Base-by-base conservation (phyloP, 2,329 filamentous ascomycete species). In the Madurella fahalii region DNA sequence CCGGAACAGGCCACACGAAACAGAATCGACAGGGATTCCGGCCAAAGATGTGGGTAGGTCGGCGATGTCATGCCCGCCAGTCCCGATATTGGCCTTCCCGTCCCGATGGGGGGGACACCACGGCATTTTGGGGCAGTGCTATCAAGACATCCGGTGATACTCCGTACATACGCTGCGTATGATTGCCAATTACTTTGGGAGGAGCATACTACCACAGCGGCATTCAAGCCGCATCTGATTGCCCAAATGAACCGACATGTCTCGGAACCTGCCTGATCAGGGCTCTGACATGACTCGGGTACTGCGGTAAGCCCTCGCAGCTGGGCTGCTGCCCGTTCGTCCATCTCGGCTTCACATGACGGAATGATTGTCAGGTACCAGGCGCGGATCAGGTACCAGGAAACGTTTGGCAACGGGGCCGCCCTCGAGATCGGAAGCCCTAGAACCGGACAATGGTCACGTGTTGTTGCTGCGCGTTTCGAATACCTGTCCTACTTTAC, bases 341-440 rank as follows among this genome's bases (percentile, higher is more conserved):
- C 25, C 25, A 25, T 25, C 25, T 7, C 25, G 25, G 25, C 13
- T 37, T 11, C 34, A 37, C 43, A 46, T 53, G 51, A 45, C 51
- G 8, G 18, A 34, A 46, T 44, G 53, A 58, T 58, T 49, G 50
- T 54, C 53, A 58, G 57, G 57, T 48, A 58, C 57, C 47, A 47
- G 50, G 20, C 46, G 57, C 57, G 50, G 56, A 58, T 58, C 50
- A 58, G 56, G 52, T 45, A 55, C 56, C 42, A 42, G 11, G 13
- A 30, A 7, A 25, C 25, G 25, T 25, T 25, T 25, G 37, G 42
- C 37, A 50, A 50, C 47, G 40, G 53, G 47, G 54, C 48, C 48
- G 49, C 41, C 48, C 13, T 49, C 39, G 25, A 25, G 25, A 25
- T 25, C 25, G 7, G 25, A 25, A 7, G 25, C 25, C 25, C 7